Evolutionary conservation across 176 grass and related monocot species (phyloP).

Genomic region (Hyparrhenia diplandra): DNA sequence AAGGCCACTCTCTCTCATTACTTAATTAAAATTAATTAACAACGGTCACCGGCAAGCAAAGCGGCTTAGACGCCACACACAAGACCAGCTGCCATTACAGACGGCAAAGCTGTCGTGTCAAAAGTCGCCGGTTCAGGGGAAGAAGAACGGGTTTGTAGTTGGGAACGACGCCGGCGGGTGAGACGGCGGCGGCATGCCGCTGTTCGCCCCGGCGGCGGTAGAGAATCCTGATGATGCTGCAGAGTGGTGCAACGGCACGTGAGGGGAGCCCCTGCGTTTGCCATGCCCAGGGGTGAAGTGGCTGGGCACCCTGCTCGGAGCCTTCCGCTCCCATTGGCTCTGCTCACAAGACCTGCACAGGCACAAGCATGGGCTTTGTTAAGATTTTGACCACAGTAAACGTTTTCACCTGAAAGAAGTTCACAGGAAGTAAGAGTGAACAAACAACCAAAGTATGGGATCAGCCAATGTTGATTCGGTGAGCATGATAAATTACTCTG

Average conservation of each 20-base stretch:
- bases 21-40: background rate
- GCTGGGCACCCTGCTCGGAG: slow-evolving; percentile 28
- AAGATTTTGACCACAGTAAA: background rate
- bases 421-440: background rate
- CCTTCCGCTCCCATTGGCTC: slow-evolving; percentile 50
- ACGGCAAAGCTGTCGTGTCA: slow-evolving; percentile 10
- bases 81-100: background rate
- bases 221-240: slow-evolving; percentile 99
- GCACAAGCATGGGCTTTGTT: background rate
- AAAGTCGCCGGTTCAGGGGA: slow-evolving; percentile 11
- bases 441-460: background rate
- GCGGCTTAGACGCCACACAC: background rate
- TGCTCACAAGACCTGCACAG: slow-evolving; percentile 51
- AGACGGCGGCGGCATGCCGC: background rate
- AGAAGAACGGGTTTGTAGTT: slow-evolving; percentile 33
- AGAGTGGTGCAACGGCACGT: slow-evolving; percentile 53
- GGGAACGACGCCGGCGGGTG: slow-evolving; percentile 11
- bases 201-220: slow-evolving; percentile 19
- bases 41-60: background rate
- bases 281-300: slow-evolving; percentile 53
- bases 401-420: background rate
- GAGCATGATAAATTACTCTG: background rate
- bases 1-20: background rate
- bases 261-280: slow-evolving; percentile 51
- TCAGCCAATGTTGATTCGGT: background rate